These are phyloP conservation scores for Leucosporidium creatinivorum DNA, from an alignment of 768 basidiomycete species.

Conservation along the genomic window DNA sequence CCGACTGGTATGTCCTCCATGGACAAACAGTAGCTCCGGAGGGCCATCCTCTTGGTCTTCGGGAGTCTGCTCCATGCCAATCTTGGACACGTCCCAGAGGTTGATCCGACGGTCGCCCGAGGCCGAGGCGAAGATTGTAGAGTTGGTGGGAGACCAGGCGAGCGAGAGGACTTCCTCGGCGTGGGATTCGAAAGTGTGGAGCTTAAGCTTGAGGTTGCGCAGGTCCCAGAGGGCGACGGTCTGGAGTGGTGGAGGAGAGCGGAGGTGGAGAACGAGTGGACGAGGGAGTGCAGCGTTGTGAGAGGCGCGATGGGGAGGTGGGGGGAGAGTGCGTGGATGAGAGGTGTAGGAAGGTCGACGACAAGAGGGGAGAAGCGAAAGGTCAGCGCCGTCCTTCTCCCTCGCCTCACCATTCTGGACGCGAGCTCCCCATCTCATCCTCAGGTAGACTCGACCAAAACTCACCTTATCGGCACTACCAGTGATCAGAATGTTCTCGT, in stretches of 20 bases:
- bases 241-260: conserved; percentile 45
- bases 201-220: conserved; percentile 56
- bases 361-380: not conserved
- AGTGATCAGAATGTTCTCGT: conserved; percentile 71
- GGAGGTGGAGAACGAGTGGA: not conserved
- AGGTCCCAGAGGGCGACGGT: conserved; percentile 82
- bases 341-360: not conserved
- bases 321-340: not conserved
- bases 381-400: not conserved
- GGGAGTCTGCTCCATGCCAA: conserved; percentile 92
- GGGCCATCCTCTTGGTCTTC: conserved; percentile 98
- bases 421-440: too few relatives aligned
- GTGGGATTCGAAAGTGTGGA: conserved; percentile 89
- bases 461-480: conserved; percentile 87
- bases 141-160: conserved; percentile 89
- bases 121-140: conserved; percentile 87
- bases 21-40: conserved; percentile 89
- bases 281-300: too few relatives aligned
- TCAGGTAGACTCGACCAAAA: too few relatives aligned
- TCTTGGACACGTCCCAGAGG: conserved; percentile 85
- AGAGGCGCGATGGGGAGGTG: not conserved
- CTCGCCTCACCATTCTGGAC: too few relatives aligned
- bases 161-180: conserved; percentile 90
- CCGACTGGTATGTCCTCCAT: conserved; percentile 61
- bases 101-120: conserved; percentile 89